Conservation (phyloP, 2,329 filamentous ascomycete genomes). For the Chrysoporthe deuterocubensis region DNA sequence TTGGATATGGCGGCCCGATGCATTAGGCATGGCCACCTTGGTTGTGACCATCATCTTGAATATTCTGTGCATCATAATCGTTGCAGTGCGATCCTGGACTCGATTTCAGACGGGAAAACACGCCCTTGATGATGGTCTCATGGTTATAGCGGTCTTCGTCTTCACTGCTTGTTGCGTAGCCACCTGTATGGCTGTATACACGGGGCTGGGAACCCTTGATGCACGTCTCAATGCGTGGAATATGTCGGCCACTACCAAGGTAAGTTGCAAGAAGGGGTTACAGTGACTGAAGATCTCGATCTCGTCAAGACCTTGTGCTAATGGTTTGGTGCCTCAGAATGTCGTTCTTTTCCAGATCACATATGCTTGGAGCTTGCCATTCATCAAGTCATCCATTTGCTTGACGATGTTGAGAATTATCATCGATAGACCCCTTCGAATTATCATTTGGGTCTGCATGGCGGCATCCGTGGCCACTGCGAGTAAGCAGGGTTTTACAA, state of each 20-base stretch:
- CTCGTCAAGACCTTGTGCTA: not conserved
- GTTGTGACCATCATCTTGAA: not conserved
- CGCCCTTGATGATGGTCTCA: slow-evolving; percentile 13
- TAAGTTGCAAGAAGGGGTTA: not conserved
- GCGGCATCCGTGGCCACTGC: slow-evolving; percentile 8
- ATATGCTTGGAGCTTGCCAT: slow-evolving; percentile 21
- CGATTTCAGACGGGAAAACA: slow-evolving; percentile 3
- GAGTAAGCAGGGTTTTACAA: not conserved
- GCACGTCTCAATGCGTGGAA: slow-evolving; percentile 12
- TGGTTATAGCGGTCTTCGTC: not conserved
- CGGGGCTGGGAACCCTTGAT: slow-evolving; percentile 16
- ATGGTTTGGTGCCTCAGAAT: not conserved
- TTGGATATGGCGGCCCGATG: slow-evolving; percentile 2
- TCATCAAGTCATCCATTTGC: slow-evolving; percentile 21
- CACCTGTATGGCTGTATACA: slow-evolving; percentile 10
- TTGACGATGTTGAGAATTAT: slow-evolving; percentile 21
- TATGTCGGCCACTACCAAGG: not conserved
- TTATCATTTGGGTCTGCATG: slow-evolving; percentile 9
- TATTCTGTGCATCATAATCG: not conserved
- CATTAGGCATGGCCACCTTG: slow-evolving; percentile 7
- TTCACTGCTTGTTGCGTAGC: slow-evolving; percentile 10
- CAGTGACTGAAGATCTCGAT: not conserved
- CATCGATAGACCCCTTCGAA: slow-evolving; percentile 3
- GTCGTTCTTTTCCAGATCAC: slow-evolving; percentile 17
- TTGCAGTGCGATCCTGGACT: slow-evolving; percentile 7